Percentiles rank a stretch among this genome's conserved stretches.
These are phyloP conservation scores for Glonium stellatum DNA, from an alignment of 495 filamentous ascomycete species.

Conservation along the genomic window DNA sequence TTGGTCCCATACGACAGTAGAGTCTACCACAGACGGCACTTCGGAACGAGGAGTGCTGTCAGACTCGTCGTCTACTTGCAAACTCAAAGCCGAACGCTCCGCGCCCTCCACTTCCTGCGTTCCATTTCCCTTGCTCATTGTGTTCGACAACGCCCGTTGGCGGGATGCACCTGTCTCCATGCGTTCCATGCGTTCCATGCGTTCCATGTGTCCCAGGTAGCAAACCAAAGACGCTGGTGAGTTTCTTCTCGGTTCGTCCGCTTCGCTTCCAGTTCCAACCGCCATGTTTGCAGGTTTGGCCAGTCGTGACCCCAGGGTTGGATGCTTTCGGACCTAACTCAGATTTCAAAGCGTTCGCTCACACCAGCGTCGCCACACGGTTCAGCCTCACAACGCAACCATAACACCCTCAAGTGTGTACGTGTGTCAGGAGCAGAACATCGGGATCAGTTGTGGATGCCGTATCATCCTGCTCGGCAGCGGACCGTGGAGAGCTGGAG, in stretches of 20 bases:
- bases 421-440: constrained; percentile 1
- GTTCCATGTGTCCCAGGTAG: constrained; percentile 11
- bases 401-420: constrained; percentile 14
- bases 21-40: constrained; percentile 15
- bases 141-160: neutral
- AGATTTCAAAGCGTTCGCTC: constrained; percentile 14
- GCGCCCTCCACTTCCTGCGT: neutral
- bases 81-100: neutral
- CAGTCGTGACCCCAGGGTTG: constrained; percentile 12
- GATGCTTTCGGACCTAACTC: constrained; percentile 8
- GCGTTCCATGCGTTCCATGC: constrained; percentile 1
- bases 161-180: neutral
- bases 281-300: constrained; percentile 15
- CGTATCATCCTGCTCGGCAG: constrained; percentile 11
- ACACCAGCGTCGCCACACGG: constrained; percentile 16
- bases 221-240: constrained; percentile 27
- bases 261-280: constrained; percentile 6
- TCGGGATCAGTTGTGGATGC: constrained; percentile 1
- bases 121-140: neutral
- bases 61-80: constrained; percentile 15
- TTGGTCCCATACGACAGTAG: neutral
- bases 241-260: constrained; percentile 11
- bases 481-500: neutral
- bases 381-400: constrained; percentile 14
- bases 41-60: constrained; percentile 32